Evolutionary conservation across 208 protist genomes (phyloP), one percentile per base, ranked within the genome.

Genomic region (Crithidia bombi): DNA sequence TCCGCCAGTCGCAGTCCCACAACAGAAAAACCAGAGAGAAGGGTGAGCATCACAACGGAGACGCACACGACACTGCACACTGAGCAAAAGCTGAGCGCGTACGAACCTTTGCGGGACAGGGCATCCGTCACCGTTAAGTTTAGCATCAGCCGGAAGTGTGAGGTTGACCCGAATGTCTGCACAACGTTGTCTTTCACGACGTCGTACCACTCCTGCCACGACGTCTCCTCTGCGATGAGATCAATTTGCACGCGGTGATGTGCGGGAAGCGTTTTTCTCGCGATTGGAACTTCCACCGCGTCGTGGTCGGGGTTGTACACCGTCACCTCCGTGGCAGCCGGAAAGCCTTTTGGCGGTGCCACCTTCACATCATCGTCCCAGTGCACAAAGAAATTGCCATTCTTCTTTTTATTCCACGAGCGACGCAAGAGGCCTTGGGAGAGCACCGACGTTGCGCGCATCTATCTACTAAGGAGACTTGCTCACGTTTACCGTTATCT

Each of bases 1-100:
- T 95, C 83, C 1, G 72, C 86, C 15, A 95, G 76, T 0, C 79
- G 68, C 38, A 95, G 61, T 64, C 92, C 90, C 2, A 95, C 69
- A 44, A 87, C 58, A 2, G 87, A 78, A 11, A 95, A 54, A 49
- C 81, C 87, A 39, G 78, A 81, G 19, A 95, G 70, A 7, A 83
- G 62, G 28, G 90, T 89, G 30, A 92, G 14, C 55, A 92, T 68
- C 1, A 87, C 30, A 3, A 83, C 75, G 44, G 78, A 90, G 7
- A 91, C 39, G 35, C 81, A 65, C 32, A 95, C 87, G 0, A 93
- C 87, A 19, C 86, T 57, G 46, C 79, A 84, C 10, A 89, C 75
- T 0, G 86, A 87, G 57, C 75, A 79, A 57, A 89, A 92, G 52
- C 83, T 87, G 12, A 95, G 71, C 35, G 43, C 50, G 51, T 82